Evolutionary conservation across 257 asterid species (phyloP).

Genomic region (Solanum chilense): DNA sequence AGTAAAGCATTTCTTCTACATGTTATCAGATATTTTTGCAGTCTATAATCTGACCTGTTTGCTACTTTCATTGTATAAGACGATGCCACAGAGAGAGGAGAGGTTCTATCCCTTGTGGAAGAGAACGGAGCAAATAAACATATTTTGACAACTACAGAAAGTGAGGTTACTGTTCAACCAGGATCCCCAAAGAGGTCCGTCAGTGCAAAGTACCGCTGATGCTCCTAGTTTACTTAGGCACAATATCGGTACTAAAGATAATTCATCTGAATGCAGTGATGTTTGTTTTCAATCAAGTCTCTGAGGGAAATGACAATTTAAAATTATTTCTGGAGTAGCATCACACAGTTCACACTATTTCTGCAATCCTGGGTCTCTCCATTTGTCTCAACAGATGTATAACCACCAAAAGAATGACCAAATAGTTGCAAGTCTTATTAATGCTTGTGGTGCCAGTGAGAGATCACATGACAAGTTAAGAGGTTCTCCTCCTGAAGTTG

Average conservation of each 20-base stretch:
- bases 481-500: slow-evolving; percentile 13
- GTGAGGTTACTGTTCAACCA: slow-evolving; percentile 16
- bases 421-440: slow-evolving; percentile 5
- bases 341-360: slow-evolving; percentile 7
- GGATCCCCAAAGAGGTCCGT: slow-evolving; percentile 9
- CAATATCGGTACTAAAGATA: slow-evolving; percentile 1
- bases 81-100: slow-evolving; percentile 1
- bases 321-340: slow-evolving; percentile 2
- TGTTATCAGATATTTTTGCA: background rate
- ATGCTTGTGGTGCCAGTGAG: slow-evolving; percentile 6
- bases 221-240: background rate
- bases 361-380: slow-evolving; percentile 11
- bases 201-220: background rate
- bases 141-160: slow-evolving; percentile 4
- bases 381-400: slow-evolving; percentile 16
- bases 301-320: slow-evolving; percentile 7
- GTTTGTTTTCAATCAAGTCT: slow-evolving; percentile 8
- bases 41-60: slow-evolving; percentile 3
- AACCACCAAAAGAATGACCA: slow-evolving; percentile 5
- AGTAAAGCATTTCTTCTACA: slow-evolving; percentile 3
- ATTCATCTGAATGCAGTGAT: slow-evolving; percentile 5
- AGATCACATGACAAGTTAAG: slow-evolving; percentile 16
- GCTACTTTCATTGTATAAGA: slow-evolving; percentile 5
- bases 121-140: slow-evolving; percentile 16
- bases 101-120: slow-evolving; percentile 1